Conservation (phyloP, 208 protist genomes). For the Phytomonas serpens region DNA sequence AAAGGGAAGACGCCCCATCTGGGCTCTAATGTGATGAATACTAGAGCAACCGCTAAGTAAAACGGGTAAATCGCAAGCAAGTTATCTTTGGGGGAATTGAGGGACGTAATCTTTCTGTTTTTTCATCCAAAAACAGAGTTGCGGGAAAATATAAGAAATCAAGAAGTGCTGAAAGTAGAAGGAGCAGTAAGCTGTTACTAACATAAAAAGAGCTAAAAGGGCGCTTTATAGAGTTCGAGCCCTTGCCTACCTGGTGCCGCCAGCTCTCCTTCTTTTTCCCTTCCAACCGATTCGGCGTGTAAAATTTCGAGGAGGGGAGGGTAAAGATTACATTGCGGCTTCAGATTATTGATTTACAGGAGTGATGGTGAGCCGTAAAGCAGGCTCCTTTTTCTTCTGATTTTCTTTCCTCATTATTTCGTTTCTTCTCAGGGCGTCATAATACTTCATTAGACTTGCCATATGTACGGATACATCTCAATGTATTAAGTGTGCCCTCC, state of each 20-base stretch:
- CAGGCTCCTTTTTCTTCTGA: neutral
- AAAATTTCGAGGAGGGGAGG: neutral
- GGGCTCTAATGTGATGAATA: neutral
- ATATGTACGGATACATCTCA: neutral
- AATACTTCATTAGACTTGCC: neutral
- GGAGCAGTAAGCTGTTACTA: neutral
- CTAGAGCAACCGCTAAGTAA: neutral
- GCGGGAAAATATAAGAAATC: neutral
- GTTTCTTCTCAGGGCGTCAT: neutral
- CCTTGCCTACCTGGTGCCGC: neutral
- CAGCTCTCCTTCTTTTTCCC: neutral
- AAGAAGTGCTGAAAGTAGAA: neutral
- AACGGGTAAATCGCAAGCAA: neutral
- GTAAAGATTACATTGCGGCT: neutral
- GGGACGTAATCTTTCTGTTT: neutral
- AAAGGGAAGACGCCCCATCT: neutral
- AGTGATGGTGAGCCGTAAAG: neutral
- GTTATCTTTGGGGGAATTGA: neutral
- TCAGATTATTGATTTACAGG: neutral
- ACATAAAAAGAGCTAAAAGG: neutral
- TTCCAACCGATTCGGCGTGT: neutral
- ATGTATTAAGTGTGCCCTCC: neutral
- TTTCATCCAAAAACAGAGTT: neutral
- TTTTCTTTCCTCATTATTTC: neutral
- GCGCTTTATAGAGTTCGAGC: neutral